phyloP scores from a whole-genome alignment of 106 monocot species.

The Chionographis japonica region DNA sequence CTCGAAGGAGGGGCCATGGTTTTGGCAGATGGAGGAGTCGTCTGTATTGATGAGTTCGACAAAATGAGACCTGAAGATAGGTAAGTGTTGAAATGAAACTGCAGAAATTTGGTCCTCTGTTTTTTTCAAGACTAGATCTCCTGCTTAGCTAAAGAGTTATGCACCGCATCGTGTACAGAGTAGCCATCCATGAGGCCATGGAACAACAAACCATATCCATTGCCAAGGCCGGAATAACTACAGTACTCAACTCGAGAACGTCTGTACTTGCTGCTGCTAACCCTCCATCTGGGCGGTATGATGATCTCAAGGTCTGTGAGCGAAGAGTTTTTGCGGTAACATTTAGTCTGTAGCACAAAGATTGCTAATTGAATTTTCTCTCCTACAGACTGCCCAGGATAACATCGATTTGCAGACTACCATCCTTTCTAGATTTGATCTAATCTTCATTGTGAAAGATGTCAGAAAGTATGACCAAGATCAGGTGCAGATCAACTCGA shows the following conservation, averaged over 20 bases:
- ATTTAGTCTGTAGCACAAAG: neutral
- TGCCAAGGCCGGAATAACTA: constrained; percentile 98
- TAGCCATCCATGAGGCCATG: constrained; percentile 99
- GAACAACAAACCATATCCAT: constrained; percentile 99
- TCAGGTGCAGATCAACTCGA: constrained; percentile 41
- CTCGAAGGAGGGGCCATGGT: constrained; percentile 99
- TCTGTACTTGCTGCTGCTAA: constrained; percentile 99
- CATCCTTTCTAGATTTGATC: constrained; percentile 97
- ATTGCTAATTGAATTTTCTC: constrained; percentile 3
- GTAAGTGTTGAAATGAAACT: constrained; percentile 12
- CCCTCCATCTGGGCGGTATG: constrained; percentile 97
- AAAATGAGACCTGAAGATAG: constrained; percentile 99
- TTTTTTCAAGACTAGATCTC: neutral
- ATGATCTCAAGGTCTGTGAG: constrained; percentile 82
- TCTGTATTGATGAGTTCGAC: constrained; percentile 99
- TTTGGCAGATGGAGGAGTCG: constrained; percentile 98
- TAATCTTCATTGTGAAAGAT: constrained; percentile 99
- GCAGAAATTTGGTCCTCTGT: neutral
- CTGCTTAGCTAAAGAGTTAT: neutral
- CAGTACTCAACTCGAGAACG: constrained; percentile 94
- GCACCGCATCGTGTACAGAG: constrained; percentile 36
- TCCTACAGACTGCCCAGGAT: constrained; percentile 90
- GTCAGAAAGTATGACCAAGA: constrained; percentile 79
- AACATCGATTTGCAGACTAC: constrained; percentile 99
- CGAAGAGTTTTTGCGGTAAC: neutral